phyloP scores from a whole-genome alignment of 2,329 filamentous ascomycete genomes.

The Emydomyces testavorans region DNA sequence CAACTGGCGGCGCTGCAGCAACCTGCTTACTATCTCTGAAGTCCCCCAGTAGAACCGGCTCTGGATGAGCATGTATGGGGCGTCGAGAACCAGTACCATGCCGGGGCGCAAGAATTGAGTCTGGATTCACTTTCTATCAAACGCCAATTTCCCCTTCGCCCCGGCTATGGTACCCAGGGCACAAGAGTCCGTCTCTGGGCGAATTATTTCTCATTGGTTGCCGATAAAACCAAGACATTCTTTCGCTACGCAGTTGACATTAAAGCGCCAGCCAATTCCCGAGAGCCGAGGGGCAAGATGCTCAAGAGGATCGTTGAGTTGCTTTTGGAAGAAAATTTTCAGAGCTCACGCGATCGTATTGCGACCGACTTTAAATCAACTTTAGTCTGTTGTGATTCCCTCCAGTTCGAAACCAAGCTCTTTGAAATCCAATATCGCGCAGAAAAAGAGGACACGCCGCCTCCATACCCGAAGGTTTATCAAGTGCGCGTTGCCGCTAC shows the following conservation, averaged over 20 bases:
- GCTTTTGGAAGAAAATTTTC: slow-evolving; percentile 33
- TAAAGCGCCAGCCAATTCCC: slow-evolving; percentile 20
- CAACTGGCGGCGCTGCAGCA: not conserved
- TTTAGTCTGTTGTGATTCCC: slow-evolving; percentile 26
- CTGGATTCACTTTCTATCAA: slow-evolving; percentile 13
- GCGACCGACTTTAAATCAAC: slow-evolving; percentile 34
- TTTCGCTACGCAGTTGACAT: slow-evolving; percentile 35
- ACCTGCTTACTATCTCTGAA: not conserved
- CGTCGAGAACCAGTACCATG: slow-evolving; percentile 22
- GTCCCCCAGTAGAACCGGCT: not conserved
- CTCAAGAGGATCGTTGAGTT: slow-evolving; percentile 39
- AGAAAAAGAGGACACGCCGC: slow-evolving; percentile 28
- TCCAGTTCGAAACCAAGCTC: slow-evolving; percentile 18
- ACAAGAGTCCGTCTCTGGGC: slow-evolving; percentile 26
- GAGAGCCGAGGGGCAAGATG: slow-evolving; percentile 29
- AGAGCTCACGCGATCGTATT: slow-evolving; percentile 21
- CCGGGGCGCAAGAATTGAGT: slow-evolving; percentile 15
- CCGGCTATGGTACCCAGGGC: slow-evolving; percentile 30
- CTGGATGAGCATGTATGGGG: slow-evolving; percentile 20
- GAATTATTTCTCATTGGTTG: slow-evolving; percentile 32
- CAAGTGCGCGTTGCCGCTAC: slow-evolving; percentile 28
- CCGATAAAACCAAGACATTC: slow-evolving; percentile 22
- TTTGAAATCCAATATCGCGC: slow-evolving; percentile 28
- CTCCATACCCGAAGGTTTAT: slow-evolving; percentile 26
- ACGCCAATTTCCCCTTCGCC: slow-evolving; percentile 26